Percentiles rank a stretch among this genome's conserved stretches.
Conservation (phyloP, 441 rosid species). For the California macrophylla region DNA sequence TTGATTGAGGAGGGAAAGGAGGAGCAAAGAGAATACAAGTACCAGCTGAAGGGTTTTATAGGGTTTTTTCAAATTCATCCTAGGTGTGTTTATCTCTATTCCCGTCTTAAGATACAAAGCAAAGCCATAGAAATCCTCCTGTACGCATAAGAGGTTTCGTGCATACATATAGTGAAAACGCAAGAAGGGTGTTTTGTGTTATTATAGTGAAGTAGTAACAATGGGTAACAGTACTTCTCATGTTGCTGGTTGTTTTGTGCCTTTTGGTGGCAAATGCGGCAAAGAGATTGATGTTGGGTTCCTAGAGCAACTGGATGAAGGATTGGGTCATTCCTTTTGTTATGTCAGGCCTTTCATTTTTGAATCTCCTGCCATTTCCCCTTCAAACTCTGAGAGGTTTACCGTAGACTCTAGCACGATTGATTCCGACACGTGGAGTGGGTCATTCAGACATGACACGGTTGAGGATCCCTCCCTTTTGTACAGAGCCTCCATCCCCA, state of each 20-base stretch:
- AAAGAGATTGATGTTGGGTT: slow-evolving; percentile 59
- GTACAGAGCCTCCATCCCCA: slow-evolving; percentile 28
- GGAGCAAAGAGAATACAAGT: neutral
- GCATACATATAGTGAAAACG: neutral
- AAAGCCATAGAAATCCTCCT: slow-evolving; percentile 35
- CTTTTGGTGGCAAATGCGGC: slow-evolving; percentile 62
- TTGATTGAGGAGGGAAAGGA: slow-evolving; percentile 29
- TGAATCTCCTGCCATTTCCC: slow-evolving; percentile 84
- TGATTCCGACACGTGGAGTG: slow-evolving; percentile 77
- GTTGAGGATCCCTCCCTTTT: slow-evolving; percentile 60
- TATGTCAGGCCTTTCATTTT: slow-evolving; percentile 73
- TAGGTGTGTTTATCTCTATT: slow-evolving; percentile 34
- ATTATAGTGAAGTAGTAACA: neutral
- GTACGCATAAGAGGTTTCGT: neutral
- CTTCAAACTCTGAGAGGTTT: slow-evolving; percentile 84
- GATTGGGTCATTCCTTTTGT: slow-evolving; percentile 90
- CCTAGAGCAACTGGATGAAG: slow-evolving; percentile 81
- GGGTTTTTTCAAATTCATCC: slow-evolving; percentile 39
- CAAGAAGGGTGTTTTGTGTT: neutral
- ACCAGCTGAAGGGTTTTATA: slow-evolving; percentile 30
- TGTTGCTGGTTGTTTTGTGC: slow-evolving; percentile 85
- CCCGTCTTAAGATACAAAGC: slow-evolving; percentile 36
- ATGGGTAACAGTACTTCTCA: slow-evolving; percentile 97
- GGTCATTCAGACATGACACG: slow-evolving; percentile 68
- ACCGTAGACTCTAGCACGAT: slow-evolving; percentile 85